phyloP scores from a whole-genome alignment of 345 rosid genomes.

The Hibiscus trionum region DNA sequence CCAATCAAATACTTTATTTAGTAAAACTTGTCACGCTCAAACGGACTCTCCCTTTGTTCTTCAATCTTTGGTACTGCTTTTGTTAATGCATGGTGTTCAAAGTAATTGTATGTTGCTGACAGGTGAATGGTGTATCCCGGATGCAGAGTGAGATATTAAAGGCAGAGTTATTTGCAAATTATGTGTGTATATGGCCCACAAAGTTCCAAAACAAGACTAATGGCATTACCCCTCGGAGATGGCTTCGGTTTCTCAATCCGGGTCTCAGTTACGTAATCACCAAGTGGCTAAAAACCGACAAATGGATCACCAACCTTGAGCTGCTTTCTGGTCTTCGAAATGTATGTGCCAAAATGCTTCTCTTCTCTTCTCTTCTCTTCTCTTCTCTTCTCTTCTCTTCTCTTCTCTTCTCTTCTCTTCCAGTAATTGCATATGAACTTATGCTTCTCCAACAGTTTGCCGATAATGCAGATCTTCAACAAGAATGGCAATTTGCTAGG shows the following conservation, averaged over 20 bases:
- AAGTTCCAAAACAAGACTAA: conserved; percentile 96
- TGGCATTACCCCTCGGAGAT: conserved; percentile 94
- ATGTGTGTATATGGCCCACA: conserved; percentile 84
- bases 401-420: no score
- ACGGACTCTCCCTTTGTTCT: no score
- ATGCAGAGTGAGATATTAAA: conserved; percentile 92
- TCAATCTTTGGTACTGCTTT: no score
- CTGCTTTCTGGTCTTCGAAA: conserved; percentile 69
- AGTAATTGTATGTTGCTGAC: background rate
- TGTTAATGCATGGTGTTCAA: background rate
- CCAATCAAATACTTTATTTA: background rate
- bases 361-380: no score
- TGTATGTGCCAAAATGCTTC: no score
- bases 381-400: no score
- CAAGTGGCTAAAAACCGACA: conserved; percentile 82
- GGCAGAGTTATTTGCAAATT: conserved; percentile 82
- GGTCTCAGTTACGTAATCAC: conserved; percentile 89
- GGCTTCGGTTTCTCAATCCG: conserved; percentile 95
- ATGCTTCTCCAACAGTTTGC: conserved; percentile 57
- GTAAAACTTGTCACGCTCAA: no score
- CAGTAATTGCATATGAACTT: conserved; percentile 12
- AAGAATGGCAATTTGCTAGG: conserved; percentile 89
- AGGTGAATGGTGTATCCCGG: conserved; percentile 98
- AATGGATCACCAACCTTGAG: conserved; percentile 85
- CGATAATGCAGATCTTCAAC: conserved; percentile 63